These are phyloP conservation scores for Cryptococcus sp. DNA, from an alignment of 1,284 basidiomycete genomes.

Conservation along the genomic window DNA sequence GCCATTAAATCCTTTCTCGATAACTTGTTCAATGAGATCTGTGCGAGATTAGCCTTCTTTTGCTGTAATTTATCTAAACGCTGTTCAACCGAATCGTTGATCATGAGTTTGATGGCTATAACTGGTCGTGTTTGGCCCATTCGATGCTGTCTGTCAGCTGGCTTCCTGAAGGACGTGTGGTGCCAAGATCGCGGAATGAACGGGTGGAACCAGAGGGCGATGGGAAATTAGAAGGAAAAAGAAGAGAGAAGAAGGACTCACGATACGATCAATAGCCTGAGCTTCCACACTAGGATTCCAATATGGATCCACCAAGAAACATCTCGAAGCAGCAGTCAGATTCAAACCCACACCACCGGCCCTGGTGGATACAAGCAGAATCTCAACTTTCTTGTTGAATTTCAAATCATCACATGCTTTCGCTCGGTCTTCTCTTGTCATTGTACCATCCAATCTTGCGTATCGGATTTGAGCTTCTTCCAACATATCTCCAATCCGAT, in stretches of 20 bases:
- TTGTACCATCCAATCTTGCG: constrained; percentile 89
- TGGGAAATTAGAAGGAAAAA: no score
- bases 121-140: constrained; percentile 89
- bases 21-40: constrained; percentile 75
- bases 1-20: constrained; percentile 77
- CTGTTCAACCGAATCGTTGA: constrained; percentile 89
- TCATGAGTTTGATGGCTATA: constrained; percentile 84
- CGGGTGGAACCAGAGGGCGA: no score
- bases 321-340: constrained; percentile 83
- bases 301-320: constrained; percentile 93
- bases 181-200: no score
- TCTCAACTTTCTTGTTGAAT: constrained; percentile 75
- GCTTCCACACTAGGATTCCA: constrained; percentile 98
- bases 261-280: constrained; percentile 90
- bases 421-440: constrained; percentile 89
- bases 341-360: constrained; percentile 97
- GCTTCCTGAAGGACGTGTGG: constrained; percentile 1
- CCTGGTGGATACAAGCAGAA: constrained; percentile 89
- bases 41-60: constrained; percentile 89
- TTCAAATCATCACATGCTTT: constrained; percentile 86
- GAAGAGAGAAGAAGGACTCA: constrained; percentile 41
- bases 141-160: constrained; percentile 61
- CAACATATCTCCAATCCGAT: constrained; percentile 90
- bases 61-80: constrained; percentile 82
- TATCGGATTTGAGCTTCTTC: constrained; percentile 74